Conservation (phyloP, 805 yeast genomes). For the Kodamaea lidongshanica region DNA sequence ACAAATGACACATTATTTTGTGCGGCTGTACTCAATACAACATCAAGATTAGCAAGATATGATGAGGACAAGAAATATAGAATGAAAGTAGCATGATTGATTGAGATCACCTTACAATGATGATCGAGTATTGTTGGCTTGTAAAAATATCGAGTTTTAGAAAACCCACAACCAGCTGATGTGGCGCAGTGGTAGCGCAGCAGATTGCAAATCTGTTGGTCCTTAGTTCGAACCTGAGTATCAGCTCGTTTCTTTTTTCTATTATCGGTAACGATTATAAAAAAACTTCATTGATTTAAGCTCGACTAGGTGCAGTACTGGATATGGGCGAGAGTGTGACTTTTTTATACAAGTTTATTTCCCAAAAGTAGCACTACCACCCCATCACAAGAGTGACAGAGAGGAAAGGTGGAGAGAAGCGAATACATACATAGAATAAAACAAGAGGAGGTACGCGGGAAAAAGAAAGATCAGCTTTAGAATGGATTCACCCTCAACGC, state of each 20-base stretch:
- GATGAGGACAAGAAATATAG: too few species aligned
- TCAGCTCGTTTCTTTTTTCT: conserved; percentile 45
- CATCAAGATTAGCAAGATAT: too few species aligned
- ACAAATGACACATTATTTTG: neutral
- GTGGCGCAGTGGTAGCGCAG: conserved; percentile 99
- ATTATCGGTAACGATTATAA: too few species aligned
- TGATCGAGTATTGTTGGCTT: neutral
- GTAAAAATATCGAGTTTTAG: neutral
- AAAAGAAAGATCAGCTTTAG: neutral
- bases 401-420: too few species aligned
- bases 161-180: conserved; percentile 37
- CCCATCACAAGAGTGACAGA: too few species aligned
- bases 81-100: too few species aligned
- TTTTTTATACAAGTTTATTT: too few species aligned
- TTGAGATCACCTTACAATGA: neutral
- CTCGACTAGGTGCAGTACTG: conserved; percentile 2
- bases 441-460: too few species aligned
- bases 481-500: conserved; percentile 13
- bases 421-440: too few species aligned
- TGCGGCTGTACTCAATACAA: neutral
- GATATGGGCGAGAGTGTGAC: too few species aligned
- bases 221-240: conserved; percentile 95
- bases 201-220: conserved; percentile 99
- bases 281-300: conserved; percentile 1
- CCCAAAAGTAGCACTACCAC: too few species aligned